phyloP scores from a whole-genome alignment of 441 rosid species.

The Gossypium schwendimanii region DNA sequence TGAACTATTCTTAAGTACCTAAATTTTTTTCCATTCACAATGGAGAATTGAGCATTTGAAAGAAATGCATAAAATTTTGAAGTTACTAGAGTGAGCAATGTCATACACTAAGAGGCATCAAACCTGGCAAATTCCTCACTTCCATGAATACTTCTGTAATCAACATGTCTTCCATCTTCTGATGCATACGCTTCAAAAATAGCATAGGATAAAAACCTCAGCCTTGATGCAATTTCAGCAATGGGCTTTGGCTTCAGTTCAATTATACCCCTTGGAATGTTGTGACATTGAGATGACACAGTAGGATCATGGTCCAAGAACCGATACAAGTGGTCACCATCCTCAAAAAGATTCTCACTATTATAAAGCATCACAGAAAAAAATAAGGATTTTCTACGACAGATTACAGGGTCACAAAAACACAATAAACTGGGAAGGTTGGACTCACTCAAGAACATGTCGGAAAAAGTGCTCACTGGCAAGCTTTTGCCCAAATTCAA shows the following conservation, averaged over 20 bases:
- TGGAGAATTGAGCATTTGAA: background rate
- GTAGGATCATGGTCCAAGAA: constrained; percentile 67
- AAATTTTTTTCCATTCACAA: constrained; percentile 10
- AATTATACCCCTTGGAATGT: constrained; percentile 71
- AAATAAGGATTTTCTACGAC: background rate
- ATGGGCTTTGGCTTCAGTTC: constrained; percentile 68
- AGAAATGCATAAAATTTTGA: background rate
- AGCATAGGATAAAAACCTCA: constrained; percentile 54
- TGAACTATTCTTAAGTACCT: constrained; percentile 73
- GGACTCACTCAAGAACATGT: constrained; percentile 69
- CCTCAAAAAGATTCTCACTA: constrained; percentile 82
- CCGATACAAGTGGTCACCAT: constrained; percentile 70
- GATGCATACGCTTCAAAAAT: constrained; percentile 73
- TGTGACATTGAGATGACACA: constrained; percentile 71
- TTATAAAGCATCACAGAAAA: constrained; percentile 17
- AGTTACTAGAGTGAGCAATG: background rate
- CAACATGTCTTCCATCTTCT: constrained; percentile 72
- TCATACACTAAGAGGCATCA: constrained; percentile 10
- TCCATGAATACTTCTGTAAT: constrained; percentile 81
- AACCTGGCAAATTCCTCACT: constrained; percentile 95
- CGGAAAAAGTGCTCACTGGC: constrained; percentile 62
- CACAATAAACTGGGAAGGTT: background rate
- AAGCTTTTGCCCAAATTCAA: constrained; percentile 78
- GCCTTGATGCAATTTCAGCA: constrained; percentile 59
- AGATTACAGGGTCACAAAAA: constrained; percentile 12